These are phyloP conservation scores for Populus alba DNA, from an alignment of 345 rosid species.

Conservation along the genomic window DNA sequence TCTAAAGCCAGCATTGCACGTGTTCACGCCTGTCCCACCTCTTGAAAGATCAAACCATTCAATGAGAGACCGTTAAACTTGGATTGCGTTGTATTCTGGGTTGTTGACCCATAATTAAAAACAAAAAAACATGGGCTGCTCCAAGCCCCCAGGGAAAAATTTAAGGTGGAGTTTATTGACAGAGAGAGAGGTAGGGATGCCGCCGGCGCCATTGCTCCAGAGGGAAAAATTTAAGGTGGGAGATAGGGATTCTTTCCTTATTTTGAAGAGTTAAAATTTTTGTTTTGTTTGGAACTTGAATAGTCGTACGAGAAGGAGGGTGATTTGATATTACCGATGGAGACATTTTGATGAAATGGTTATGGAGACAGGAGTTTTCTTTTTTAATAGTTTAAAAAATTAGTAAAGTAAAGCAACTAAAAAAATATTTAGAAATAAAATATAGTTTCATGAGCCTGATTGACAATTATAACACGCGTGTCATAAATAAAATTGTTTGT, in stretches of 20 bases:
- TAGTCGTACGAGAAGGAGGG: not conserved
- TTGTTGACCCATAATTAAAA: not conserved
- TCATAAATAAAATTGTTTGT: too few species aligned
- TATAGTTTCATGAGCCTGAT: fast-evolving
- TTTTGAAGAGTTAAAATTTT: too few species aligned
- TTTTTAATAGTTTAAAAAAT: too few species aligned
- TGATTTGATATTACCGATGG: not conserved
- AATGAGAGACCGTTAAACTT: conserved; percentile 32
- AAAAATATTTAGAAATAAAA: too few species aligned
- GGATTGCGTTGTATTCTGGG: not conserved
- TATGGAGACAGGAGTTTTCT: not conserved
- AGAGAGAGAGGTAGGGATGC: not conserved
- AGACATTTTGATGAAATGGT: not conserved
- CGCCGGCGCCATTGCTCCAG: not conserved
- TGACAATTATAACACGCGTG: too few species aligned
- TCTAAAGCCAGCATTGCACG: not conserved
- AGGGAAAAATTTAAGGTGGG: too few species aligned
- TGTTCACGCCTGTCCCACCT: not conserved
- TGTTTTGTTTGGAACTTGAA: not conserved
- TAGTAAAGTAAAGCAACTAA: too few species aligned
- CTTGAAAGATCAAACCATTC: not conserved
- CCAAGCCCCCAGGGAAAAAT: not conserved
- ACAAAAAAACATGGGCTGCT: not conserved
- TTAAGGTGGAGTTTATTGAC: too few species aligned
- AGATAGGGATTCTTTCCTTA: not conserved